These are phyloP conservation scores for Myxozyma mucilagina DNA, from an alignment of 805 yeast genomes.

Conservation along the genomic window DNA sequence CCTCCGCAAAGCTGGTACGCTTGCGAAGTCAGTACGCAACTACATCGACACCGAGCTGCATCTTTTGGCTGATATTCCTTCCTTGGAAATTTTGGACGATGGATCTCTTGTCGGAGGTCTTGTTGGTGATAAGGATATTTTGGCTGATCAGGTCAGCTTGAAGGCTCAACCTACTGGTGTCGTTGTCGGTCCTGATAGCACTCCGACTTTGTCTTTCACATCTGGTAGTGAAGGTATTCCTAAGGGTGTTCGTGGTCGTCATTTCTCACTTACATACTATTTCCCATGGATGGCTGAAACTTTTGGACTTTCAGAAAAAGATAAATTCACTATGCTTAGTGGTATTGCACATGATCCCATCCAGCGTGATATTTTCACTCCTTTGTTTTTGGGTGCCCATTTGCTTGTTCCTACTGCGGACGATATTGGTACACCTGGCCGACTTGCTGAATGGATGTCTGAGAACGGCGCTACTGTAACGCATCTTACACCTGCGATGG, in stretches of 20 bases:
- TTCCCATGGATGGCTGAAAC: conserved; percentile 98
- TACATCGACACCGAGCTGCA: conserved; percentile 72
- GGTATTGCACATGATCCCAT: conserved; percentile 99
- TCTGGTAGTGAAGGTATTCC: conserved; percentile 99
- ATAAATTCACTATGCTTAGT: conserved; percentile 93
- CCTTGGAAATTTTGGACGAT: conserved; percentile 71
- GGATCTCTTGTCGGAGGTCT: conserved; percentile 63
- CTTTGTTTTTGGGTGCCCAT: conserved; percentile 92
- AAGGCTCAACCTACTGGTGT: conserved; percentile 73
- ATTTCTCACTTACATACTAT: conserved; percentile 92
- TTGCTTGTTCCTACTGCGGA: conserved; percentile 91
- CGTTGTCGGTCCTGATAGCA: conserved; percentile 93
- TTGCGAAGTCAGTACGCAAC: conserved; percentile 75
- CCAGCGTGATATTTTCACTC: conserved; percentile 98
- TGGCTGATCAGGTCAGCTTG: conserved; percentile 49
- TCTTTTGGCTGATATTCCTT: conserved; percentile 72
- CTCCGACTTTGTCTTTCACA: conserved; percentile 94
- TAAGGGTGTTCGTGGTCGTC: conserved; percentile 98
- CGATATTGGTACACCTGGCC: conserved; percentile 98
- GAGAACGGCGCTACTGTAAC: conserved; percentile 90
- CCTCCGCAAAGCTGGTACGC: conserved; percentile 81
- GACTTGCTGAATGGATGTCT: conserved; percentile 96
- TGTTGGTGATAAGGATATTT: conserved; percentile 49
- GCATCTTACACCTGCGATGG: conserved; percentile 99
- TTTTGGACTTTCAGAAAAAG: conserved; percentile 73